These are phyloP conservation scores for Verticillium nubilum DNA, from an alignment of 2,329 filamentous ascomycete species.

Conservation along the genomic window DNA sequence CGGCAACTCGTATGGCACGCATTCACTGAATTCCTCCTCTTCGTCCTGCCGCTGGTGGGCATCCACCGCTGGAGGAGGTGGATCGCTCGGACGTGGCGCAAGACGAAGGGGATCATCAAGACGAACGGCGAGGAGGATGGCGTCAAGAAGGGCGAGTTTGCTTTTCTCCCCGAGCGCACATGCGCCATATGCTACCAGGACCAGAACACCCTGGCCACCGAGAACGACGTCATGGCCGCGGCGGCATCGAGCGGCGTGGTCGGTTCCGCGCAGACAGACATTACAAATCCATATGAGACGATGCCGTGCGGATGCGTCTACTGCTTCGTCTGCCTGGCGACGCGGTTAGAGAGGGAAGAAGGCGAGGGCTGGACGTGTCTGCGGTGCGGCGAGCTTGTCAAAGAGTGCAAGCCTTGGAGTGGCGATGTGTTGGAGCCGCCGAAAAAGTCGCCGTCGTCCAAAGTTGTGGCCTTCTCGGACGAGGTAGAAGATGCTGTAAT, in stretches of 20 bases:
- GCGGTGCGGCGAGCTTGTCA: conserved; percentile 77
- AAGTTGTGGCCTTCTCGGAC: conserved; percentile 59
- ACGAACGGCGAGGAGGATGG: conserved; percentile 33
- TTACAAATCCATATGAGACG: conserved; percentile 93
- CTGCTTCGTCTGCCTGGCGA: conserved; percentile 93
- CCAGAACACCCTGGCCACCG: conserved; percentile 69
- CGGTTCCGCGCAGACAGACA: conserved; percentile 83
- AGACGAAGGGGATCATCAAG: conserved; percentile 61
- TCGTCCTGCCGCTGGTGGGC: conserved; percentile 92
- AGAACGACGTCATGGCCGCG: conserved; percentile 70
- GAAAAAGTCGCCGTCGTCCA: conserved; percentile 35
- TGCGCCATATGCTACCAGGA: conserved; percentile 97
- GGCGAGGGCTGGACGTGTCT: conserved; percentile 92
- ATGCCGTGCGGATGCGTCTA: conserved; percentile 88
- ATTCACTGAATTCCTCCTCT: conserved; percentile 98
- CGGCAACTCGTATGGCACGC: conserved; percentile 98
- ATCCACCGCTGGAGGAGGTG: conserved; percentile 90
- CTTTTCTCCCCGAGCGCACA: conserved; percentile 85
- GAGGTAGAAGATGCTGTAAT: conserved; percentile 27
- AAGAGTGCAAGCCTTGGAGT: conserved; percentile 83
- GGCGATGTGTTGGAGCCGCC: conserved; percentile 74
- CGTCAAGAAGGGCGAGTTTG: conserved; percentile 64
- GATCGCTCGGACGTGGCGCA: conserved; percentile 81
- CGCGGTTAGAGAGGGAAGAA: conserved; percentile 83
- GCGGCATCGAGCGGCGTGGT: conserved; percentile 70